Percentiles rank a stretch among this genome's conserved stretches.
These are phyloP conservation scores for Saccharomycopsis amapae DNA, from an alignment of 805 yeast genomes.

Conservation along the genomic window DNA sequence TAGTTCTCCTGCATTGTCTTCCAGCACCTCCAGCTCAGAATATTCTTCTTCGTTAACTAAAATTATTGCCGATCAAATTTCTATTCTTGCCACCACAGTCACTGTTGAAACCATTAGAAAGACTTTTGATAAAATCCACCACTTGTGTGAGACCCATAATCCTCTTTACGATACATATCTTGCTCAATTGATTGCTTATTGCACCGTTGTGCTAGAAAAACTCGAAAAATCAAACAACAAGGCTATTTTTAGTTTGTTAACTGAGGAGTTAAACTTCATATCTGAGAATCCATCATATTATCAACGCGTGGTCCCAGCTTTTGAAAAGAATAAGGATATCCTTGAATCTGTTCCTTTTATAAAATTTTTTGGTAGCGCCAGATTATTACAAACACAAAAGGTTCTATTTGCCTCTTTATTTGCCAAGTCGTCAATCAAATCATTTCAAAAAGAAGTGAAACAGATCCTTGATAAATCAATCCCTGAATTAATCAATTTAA, in stretches of 20 bases:
- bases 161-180: conserved; percentile 28
- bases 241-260: conserved; percentile 20
- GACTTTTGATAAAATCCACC: conserved; percentile 39
- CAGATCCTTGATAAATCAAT: not conserved
- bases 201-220: not conserved
- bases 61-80: conserved; percentile 46
- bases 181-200: conserved; percentile 26
- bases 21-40: conserved; percentile 14
- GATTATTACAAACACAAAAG: no score
- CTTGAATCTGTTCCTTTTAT: not conserved
- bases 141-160: conserved; percentile 33
- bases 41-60: conserved; percentile 6
- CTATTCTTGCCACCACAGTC: conserved; percentile 42
- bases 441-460: conserved; percentile 16
- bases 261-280: conserved; percentile 25
- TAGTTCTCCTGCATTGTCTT: not conserved
- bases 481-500: conserved; percentile 6
- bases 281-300: conserved; percentile 20
- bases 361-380: conserved; percentile 28
- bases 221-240: not conserved
- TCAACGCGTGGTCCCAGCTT: conserved; percentile 13
- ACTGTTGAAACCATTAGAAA: conserved; percentile 34
- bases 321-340: conserved; percentile 6
- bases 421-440: conserved; percentile 3
- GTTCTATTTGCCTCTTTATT: conserved; percentile 22